Evolutionary conservation across 441 rosid genomes (phyloP).

Genomic region (Populus hybrid): DNA sequence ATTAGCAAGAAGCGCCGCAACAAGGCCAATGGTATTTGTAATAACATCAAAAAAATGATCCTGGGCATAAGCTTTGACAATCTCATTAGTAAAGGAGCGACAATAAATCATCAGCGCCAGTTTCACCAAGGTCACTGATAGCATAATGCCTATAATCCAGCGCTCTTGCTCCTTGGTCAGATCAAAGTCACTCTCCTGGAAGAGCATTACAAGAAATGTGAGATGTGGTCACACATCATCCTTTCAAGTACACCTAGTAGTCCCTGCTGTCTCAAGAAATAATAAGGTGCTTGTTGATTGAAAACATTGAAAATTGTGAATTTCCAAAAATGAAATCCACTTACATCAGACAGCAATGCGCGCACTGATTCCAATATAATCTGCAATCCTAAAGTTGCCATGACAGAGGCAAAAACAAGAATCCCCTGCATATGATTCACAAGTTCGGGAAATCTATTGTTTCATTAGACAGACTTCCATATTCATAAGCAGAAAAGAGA

Average conservation of each 20-base stretch:
- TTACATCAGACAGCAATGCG: constrained; percentile 63
- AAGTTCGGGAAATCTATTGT: not conserved
- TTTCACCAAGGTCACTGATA: constrained; percentile 79
- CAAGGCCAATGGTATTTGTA: constrained; percentile 82
- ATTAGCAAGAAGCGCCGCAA: constrained; percentile 84
- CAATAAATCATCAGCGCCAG: constrained; percentile 68
- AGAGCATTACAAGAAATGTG: constrained; percentile 10
- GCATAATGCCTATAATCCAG: constrained; percentile 94
- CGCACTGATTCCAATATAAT: constrained; percentile 85
- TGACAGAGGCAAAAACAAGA: constrained; percentile 95
- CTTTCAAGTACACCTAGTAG: constrained; percentile 10
- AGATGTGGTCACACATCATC: constrained; percentile 9
- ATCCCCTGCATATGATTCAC: constrained; percentile 57
- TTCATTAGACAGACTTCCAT: not conserved
- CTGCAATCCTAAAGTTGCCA: constrained; percentile 97
- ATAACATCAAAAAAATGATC: constrained; percentile 94
- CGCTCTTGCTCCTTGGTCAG: constrained; percentile 64
- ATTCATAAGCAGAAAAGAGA: not conserved
- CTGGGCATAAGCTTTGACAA: constrained; percentile 90
- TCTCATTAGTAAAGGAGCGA: constrained; percentile 73
- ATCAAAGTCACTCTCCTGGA: constrained; percentile 66
- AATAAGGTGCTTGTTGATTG: not conserved
- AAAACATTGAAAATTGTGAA: constrained; percentile 3
- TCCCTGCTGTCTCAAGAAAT: not conserved
- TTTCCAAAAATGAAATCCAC: constrained; percentile 21